Percentiles rank a stretch among this genome's conserved stretches.
These are phyloP conservation scores for Raphanus hybrid DNA, from an alignment of 441 rosid species.

Conservation along the genomic window DNA sequence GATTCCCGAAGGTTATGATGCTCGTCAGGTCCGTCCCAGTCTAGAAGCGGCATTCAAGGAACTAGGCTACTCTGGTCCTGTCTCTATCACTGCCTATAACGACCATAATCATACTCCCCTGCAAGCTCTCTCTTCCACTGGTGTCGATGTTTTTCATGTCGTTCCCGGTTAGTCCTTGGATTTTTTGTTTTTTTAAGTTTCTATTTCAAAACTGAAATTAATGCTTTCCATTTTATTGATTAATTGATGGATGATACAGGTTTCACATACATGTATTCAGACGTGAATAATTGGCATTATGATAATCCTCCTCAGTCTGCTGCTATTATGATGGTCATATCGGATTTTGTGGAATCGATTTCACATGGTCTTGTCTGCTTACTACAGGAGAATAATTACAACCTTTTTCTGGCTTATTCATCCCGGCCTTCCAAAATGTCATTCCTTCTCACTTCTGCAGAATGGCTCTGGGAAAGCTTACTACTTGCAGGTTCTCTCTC, in stretches of 20 bases:
- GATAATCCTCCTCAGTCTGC: background rate
- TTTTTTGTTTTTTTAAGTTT: too few relatives aligned
- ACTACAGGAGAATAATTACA: too few relatives aligned
- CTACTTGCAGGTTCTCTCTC: background rate
- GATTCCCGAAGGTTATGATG: background rate
- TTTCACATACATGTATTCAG: background rate
- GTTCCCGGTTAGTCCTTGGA: background rate
- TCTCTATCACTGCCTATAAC: slow-evolving; percentile 1
- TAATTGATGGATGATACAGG: background rate
- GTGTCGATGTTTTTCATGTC: background rate
- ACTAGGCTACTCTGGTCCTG: slow-evolving; percentile 13
- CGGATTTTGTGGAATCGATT: too few relatives aligned
- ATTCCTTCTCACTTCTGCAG: too few relatives aligned
- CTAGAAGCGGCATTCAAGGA: slow-evolving; percentile 7
- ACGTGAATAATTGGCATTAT: background rate
- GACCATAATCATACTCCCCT: background rate
- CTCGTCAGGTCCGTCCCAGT: background rate
- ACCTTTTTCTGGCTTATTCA: too few relatives aligned
- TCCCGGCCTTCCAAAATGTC: too few relatives aligned
- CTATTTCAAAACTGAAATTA: too few relatives aligned
- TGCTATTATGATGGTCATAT: too few relatives aligned
- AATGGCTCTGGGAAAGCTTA: too few relatives aligned
- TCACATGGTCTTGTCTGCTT: too few relatives aligned
- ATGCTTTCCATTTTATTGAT: too few relatives aligned
- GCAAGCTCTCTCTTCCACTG: slow-evolving; percentile 1